phyloP scores from a whole-genome alignment of 1,284 basidiomycete species.

The Naganishia sp. region DNA sequence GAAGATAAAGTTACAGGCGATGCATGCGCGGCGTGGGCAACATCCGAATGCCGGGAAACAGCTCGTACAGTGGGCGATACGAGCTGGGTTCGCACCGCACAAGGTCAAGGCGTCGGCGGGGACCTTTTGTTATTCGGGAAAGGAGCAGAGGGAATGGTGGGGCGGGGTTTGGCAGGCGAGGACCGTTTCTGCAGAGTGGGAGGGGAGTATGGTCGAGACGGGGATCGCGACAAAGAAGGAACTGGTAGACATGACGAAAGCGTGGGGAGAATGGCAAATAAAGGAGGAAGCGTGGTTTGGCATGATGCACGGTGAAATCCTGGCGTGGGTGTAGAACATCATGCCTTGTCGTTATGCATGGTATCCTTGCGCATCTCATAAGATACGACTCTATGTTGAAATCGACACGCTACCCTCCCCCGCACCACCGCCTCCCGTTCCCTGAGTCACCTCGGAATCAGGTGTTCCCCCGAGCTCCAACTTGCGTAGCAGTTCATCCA shows the following conservation, averaged over 20 bases:
- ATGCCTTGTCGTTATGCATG: background rate
- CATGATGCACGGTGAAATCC: constrained; percentile 30
- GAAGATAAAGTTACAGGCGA: constrained; percentile 1
- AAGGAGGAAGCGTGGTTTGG: constrained; percentile 30
- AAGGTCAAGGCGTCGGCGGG: background rate
- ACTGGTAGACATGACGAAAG: constrained; percentile 5
- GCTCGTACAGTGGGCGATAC: constrained; percentile 14
- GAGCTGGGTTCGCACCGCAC: constrained; percentile 16
- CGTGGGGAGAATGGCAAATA: constrained; percentile 12
- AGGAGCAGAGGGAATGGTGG: constrained; percentile 16
- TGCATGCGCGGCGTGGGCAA: constrained; percentile 1
- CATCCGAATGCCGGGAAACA: constrained; percentile 22
- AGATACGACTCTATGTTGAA: constrained; percentile 44
- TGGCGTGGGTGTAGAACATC: constrained; percentile 11
- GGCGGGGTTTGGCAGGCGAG: background rate
- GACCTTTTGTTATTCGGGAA: constrained; percentile 8
- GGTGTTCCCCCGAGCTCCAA: constrained; percentile 86
- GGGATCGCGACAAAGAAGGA: constrained; percentile 20
- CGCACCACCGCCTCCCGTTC: constrained; percentile 53
- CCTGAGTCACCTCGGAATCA: constrained; percentile 60
- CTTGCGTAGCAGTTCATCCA: constrained; percentile 78
- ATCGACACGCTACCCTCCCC: constrained; percentile 49
- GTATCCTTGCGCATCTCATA: constrained; percentile 29
- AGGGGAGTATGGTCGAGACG: constrained; percentile 11
- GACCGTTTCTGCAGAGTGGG: background rate